Evolutionary conservation across 139 green algal genomes (phyloP), one percentile per base, ranked within the genome.

Genomic region (Chlamydomonas eustigma): DNA sequence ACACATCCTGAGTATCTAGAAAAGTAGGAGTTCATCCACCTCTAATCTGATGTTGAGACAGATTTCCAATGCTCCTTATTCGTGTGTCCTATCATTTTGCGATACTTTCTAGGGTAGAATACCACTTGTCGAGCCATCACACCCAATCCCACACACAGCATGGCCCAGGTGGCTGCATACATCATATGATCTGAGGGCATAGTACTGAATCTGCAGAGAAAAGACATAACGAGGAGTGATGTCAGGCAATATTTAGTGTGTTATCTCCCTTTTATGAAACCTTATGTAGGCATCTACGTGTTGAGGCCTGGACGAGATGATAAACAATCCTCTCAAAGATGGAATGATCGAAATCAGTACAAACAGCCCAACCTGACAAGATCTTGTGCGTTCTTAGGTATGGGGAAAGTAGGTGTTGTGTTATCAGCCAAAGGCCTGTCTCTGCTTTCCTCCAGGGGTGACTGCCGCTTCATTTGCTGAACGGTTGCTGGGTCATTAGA

Each of bases 181-280:
- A 79, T 75, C 22, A 71, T 36, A 50, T 86, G 81, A 71, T 86
- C 81, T 1, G 31, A 12, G 0, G 78, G 78, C 78, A 84, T 84
- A 33, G 74, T 80, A 37, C 24, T 36, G 37, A 75, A 75, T 28
- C 28, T 74, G 66, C 58, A 69, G n/a, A 5, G 58, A 30, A 8
- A 69, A 36, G 24, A 33, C 58, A 69, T 5, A 22, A 69, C 58
- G n/a, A 63, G 18, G 50, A 28, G 50, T 63, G 22, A 22, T 22
- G 18, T 63, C 52, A 58, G 64, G 73, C 30, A 63, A 25, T 5
- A 44, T 33, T 37, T 67, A 5, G 70, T 8, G 28, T 44, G 36
- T n/a, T n/a, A n/a, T n/a, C n/a, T n/a, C n/a, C n/a, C n/a, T n/a
- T n/a, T n/a, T n/a, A n/a, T n/a, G n/a, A n/a, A n/a, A n/a, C n/a